phyloP scores from a whole-genome alignment of 2,329 filamentous ascomycete species.

The Waltergamsia citrina region DNA sequence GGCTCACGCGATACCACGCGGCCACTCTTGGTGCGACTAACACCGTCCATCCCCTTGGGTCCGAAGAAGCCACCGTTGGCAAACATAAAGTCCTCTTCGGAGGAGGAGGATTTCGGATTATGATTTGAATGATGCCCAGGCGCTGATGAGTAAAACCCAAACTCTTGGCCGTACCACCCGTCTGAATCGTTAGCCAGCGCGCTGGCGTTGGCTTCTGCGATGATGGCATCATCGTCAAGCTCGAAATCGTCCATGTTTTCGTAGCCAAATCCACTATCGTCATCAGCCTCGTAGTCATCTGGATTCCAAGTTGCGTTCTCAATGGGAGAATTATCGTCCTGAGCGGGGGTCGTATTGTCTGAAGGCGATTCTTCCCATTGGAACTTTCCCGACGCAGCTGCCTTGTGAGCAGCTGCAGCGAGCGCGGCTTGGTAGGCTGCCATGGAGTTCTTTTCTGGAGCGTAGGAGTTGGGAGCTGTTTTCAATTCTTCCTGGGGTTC shows the following conservation, averaged over 20 bases:
- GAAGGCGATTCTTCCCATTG: conserved; percentile 35
- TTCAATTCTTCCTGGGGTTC: conserved; percentile 1
- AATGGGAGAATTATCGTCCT: conserved; percentile 3
- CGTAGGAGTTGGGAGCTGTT: conserved; percentile 5
- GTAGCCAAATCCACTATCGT: conserved; percentile 46
- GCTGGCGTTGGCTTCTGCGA: conserved; percentile 90
- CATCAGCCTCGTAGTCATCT: conserved; percentile 11
- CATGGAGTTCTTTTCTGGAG: conserved; percentile 15
- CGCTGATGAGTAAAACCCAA: conserved; percentile 78
- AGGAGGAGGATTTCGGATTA: conserved; percentile 5
- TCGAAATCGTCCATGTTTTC: conserved; percentile 59
- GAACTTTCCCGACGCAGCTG: conserved; percentile 69
- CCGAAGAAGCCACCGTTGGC: conserved; percentile 86
- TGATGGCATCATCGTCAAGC: conserved; percentile 79
- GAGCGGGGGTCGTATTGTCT: not conserved
- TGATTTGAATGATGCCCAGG: conserved; percentile 30
- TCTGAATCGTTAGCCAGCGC: conserved; percentile 87
- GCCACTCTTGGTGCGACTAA: conserved; percentile 64
- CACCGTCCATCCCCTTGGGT: conserved; percentile 44
- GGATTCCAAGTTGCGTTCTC: conserved; percentile 2
- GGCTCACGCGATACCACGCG: conserved; percentile 71
- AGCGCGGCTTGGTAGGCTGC: conserved; percentile 77
- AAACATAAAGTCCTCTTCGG: conserved; percentile 35
- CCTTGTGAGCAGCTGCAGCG: conserved; percentile 70
- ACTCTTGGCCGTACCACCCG: conserved; percentile 92